phyloP scores from a whole-genome alignment of 2,329 filamentous ascomycete genomes.

The Colletotrichum simmondsii region DNA sequence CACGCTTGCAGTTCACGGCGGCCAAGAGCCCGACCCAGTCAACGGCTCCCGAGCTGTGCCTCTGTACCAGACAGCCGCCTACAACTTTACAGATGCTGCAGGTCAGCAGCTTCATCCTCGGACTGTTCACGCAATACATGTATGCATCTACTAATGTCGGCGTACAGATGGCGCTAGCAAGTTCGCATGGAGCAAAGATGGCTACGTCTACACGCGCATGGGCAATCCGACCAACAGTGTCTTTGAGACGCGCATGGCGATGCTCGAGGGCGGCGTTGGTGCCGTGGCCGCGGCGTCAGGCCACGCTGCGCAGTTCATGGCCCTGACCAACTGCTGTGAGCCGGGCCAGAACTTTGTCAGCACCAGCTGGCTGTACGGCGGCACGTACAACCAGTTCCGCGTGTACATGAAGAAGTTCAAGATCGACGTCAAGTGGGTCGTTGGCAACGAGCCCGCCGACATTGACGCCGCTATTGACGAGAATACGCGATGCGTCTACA shows the following conservation, averaged over 20 bases:
- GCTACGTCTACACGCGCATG: constrained; percentile 93
- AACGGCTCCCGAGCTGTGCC: constrained; percentile 93
- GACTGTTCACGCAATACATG: background rate
- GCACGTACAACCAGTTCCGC: constrained; percentile 98
- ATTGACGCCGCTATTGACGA: constrained; percentile 88
- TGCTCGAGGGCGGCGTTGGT: constrained; percentile 89
- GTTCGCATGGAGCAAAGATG: constrained; percentile 61
- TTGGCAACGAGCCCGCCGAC: constrained; percentile 81
- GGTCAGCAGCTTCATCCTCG: background rate
- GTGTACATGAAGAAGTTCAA: constrained; percentile 86
- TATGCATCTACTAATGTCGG: constrained; percentile 17
- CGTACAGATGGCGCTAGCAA: constrained; percentile 48
- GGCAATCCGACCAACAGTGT: constrained; percentile 95
- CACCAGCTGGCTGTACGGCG: constrained; percentile 93
- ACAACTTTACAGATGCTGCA: constrained; percentile 36
- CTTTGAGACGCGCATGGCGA: constrained; percentile 94
- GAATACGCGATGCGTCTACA: constrained; percentile 89
- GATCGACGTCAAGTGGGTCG: constrained; percentile 87
- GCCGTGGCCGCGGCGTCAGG: constrained; percentile 87
- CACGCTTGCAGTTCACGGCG: constrained; percentile 37
- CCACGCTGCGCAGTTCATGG: constrained; percentile 92
- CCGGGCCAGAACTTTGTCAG: constrained; percentile 93
- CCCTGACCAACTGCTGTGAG: constrained; percentile 82
- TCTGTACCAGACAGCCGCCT: constrained; percentile 86
- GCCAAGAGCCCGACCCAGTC: constrained; percentile 80